phyloP scores from a whole-genome alignment of 192 early-diverging fungal species.

The Backusella tarrabulga region DNA sequence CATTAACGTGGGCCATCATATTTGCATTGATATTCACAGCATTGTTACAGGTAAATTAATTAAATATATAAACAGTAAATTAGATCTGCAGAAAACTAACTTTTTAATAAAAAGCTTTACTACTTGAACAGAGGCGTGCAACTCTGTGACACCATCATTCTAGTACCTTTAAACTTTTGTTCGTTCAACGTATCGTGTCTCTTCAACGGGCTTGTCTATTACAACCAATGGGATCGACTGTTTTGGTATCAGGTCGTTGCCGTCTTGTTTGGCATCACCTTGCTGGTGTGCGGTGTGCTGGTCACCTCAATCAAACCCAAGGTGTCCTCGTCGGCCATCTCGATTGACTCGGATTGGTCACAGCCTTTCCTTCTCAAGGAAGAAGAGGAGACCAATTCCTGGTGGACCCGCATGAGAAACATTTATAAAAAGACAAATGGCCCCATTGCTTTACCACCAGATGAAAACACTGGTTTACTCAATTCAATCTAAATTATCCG shows the following conservation, averaged over 20 bases:
- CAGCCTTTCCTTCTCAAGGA: not conserved
- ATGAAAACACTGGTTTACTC: conserved; percentile 13
- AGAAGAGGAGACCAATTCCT: not conserved
- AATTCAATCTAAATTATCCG: not conserved
- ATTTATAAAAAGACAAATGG: not conserved
- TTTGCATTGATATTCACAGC: conserved; percentile 55
- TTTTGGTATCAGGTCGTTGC: conserved; percentile 60
- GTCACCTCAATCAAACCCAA: conserved; percentile 55
- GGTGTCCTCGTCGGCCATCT: not conserved
- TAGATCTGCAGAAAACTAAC: not conserved
- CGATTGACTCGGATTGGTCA: not conserved
- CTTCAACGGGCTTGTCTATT: conserved; percentile 77
- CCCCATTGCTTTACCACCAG: not conserved
- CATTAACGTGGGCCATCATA: conserved; percentile 71
- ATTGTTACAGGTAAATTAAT: conserved; percentile 51
- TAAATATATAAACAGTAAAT: not conserved
- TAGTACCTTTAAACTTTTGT: conserved; percentile 75
- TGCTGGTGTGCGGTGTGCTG: conserved; percentile 64
- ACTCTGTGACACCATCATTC: conserved; percentile 75
- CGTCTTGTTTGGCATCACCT: conserved; percentile 66
- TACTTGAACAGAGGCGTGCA: conserved; percentile 74
- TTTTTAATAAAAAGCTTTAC: conserved; percentile 56
- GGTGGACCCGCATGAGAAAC: conserved; percentile 3
- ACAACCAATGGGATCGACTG: conserved; percentile 68
- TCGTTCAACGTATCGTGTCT: conserved; percentile 73